Conservation (phyloP, 305 asterid genomes). For the Andrographis paniculata region DNA sequence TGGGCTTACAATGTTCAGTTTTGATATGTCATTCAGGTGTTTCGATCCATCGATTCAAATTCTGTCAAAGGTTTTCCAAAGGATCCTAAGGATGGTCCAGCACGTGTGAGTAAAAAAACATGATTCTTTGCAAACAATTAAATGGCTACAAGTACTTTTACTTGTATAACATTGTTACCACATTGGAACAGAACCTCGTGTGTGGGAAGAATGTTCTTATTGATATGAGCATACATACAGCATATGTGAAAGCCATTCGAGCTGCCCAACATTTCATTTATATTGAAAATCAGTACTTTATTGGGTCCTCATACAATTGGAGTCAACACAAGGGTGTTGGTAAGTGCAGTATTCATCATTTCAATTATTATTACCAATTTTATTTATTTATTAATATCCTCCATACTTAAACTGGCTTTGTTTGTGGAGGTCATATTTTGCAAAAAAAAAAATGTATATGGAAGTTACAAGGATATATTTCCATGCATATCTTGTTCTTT, state of each 20-base stretch:
- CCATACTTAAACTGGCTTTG: not conserved
- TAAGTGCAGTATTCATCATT: conserved; percentile 22
- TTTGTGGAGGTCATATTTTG: no score
- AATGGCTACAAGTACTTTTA: conserved; percentile 7
- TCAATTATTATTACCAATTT: not conserved
- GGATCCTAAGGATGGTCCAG: conserved; percentile 77
- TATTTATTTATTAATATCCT: not conserved
- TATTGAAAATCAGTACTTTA: conserved; percentile 97
- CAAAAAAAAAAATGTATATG: no score
- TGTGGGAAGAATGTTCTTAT: conserved; percentile 94
- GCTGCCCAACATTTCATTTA: conserved; percentile 93
- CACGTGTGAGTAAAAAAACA: conserved; percentile 44
- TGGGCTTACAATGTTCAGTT: conserved; percentile 15
- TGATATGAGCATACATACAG: conserved; percentile 97
- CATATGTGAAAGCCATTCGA: conserved; percentile 89
- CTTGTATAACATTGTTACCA: conserved; percentile 9
- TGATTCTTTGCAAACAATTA: conserved; percentile 1
- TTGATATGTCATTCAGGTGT: conserved; percentile 40
- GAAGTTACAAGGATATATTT: no score
- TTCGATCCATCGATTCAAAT: conserved; percentile 96
- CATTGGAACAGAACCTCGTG: conserved; percentile 61
- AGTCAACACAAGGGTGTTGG: conserved; percentile 69
- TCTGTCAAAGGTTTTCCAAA: conserved; percentile 92
- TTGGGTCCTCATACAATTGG: conserved; percentile 96
- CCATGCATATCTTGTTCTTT: no score